phyloP scores from a whole-genome alignment of 805 yeast species.

The Nakazawaea ernobii region DNA sequence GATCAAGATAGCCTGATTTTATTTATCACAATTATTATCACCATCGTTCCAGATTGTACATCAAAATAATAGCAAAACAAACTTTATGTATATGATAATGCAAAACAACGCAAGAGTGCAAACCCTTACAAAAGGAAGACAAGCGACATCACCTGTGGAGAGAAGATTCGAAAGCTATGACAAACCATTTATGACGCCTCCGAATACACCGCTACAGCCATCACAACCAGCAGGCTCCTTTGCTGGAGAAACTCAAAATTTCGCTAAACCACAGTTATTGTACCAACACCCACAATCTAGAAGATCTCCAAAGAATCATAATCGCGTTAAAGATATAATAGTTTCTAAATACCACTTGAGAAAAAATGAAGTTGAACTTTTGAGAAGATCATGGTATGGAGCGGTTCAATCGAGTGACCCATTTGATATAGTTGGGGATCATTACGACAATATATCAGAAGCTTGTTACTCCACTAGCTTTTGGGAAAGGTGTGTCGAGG shows the following conservation, averaged over 20 bases:
- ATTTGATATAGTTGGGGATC: conserved; percentile 5
- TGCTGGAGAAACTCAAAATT: no score
- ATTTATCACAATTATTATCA: no score
- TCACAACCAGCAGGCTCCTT: no score
- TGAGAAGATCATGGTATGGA: conserved; percentile 6
- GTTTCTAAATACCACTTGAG: neutral
- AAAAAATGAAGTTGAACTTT: neutral
- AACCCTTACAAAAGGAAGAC: neutral
- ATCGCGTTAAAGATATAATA: neutral
- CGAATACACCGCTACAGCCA: neutral
- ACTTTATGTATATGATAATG: neutral
- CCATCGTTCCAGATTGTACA: no score
- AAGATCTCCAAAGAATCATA: neutral
- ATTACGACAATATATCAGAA: conserved; percentile 2
- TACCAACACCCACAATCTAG: neutral
- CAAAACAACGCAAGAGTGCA: neutral
- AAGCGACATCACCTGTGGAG: neutral
- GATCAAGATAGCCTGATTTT: no score
- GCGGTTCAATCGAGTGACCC: neutral
- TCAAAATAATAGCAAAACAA: no score
- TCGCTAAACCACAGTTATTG: neutral
- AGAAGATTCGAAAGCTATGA: no score
- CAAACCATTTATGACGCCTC: neutral
- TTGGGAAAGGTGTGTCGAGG: conserved; percentile 6
- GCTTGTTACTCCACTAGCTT: conserved; percentile 2